Evolutionary conservation across 2,329 filamentous ascomycete genomes (phyloP).

Genomic region (Camptophora hylomeconis): DNA sequence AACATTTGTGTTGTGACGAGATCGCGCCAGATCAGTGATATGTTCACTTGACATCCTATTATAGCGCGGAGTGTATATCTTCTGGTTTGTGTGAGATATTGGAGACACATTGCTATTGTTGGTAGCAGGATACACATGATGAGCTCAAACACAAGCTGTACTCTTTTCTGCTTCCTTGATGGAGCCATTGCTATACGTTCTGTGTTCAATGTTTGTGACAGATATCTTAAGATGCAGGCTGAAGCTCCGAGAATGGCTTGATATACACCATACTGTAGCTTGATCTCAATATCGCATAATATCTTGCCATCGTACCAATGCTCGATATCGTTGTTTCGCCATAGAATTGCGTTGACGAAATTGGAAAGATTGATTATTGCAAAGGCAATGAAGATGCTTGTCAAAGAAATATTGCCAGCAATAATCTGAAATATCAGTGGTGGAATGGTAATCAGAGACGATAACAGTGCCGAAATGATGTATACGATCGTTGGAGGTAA

Average conservation of each 20-base stretch:
- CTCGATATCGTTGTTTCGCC: conserved; percentile 43
- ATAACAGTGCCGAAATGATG: conserved; percentile 6
- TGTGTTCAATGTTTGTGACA: conserved; percentile 49
- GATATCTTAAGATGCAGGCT: conserved; percentile 45
- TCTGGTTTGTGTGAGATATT: conserved; percentile 46
- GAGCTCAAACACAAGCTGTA: conserved; percentile 37
- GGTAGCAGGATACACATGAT: conserved; percentile 45
- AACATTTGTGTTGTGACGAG: too few species aligned
- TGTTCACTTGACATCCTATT: conserved; percentile 37
- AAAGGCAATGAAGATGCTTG: conserved; percentile 43
- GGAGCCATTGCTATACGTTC: conserved; percentile 39
- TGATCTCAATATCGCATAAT: conserved; percentile 53
- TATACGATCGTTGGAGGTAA: conserved; percentile 5
- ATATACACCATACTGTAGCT: conserved; percentile 41
- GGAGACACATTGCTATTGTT: conserved; percentile 39
- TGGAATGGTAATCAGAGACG: conserved; percentile 20
- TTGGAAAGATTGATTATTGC: conserved; percentile 44
- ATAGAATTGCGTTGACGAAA: conserved; percentile 51
- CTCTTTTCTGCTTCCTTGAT: conserved; percentile 33
- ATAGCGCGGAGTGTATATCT: conserved; percentile 48
- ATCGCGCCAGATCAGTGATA: too few species aligned
- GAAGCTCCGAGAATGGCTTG: conserved; percentile 41
- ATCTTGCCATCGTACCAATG: conserved; percentile 45
- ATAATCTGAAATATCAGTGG: conserved; percentile 48
- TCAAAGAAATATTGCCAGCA: conserved; percentile 48